Conservation (phyloP, 164 flowering plant species). For the Paratinospora sagittata region DNA sequence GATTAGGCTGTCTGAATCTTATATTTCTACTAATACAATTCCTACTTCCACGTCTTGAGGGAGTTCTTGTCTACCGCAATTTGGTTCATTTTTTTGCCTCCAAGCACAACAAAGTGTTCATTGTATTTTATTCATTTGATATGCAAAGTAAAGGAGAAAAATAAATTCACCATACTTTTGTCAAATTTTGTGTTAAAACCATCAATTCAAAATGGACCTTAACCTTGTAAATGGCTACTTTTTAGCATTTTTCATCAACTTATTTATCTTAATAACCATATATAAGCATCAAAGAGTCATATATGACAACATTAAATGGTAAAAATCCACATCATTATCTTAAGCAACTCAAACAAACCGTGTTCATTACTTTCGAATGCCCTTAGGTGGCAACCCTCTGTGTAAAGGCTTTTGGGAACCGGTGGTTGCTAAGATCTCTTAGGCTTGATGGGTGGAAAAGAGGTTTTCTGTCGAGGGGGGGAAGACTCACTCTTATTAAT, state of each 20-base stretch:
- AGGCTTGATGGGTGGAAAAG: too few relatives aligned
- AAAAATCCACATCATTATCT: too few relatives aligned
- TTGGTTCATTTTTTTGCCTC: background rate
- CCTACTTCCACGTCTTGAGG: background rate
- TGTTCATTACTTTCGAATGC: too few relatives aligned
- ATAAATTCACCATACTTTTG: background rate
- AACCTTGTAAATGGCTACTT: background rate
- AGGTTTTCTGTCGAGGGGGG: too few relatives aligned
- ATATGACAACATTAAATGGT: background rate
- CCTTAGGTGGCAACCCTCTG: background rate
- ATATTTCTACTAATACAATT: background rate
- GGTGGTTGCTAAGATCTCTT: too few relatives aligned
- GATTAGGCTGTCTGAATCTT: background rate
- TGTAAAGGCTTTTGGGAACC: too few relatives aligned
- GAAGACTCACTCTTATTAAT: too few relatives aligned
- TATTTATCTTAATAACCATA: background rate
- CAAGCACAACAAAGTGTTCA: background rate
- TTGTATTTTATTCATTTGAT: slow-evolving; percentile 1
- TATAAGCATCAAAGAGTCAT: background rate
- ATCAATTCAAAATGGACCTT: too few relatives aligned
- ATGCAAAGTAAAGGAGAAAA: slow-evolving; percentile 3
- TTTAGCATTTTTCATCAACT: background rate
- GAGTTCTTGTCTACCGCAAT: background rate
- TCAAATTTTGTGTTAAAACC: background rate
- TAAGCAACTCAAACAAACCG: too few relatives aligned